These are phyloP conservation scores for Arabidopsis thaliana DNA, from an alignment of 345 rosid genomes.

Conservation along the genomic window TAIR10.1 NC_003076.8:13425501-13426000, in stretches of 20 bases:
- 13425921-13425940: conserved; percentile 89
- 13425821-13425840: background rate
- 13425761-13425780: background rate
- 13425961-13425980: conserved; percentile 77
- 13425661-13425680: conserved; percentile 71
- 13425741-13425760: background rate
- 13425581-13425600: background rate
- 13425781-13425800: conserved; percentile 16
- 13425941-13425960: conserved; percentile 87
- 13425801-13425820: conserved; percentile 17
- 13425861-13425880: conserved; percentile 19
- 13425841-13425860: conserved; percentile 11
- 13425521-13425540: conserved; percentile 8
- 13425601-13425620: conserved; percentile 13
- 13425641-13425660: conserved; percentile 71
- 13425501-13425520: conserved; percentile 17
- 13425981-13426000: conserved; percentile 88
- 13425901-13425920: conserved; percentile 55
- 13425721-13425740: background rate
- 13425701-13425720: conserved; percentile 39
- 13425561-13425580: conserved; percentile 13
- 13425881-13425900: conserved; percentile 23
- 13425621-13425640: conserved; percentile 60
- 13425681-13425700: conserved; percentile 86
- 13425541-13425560: background rate